These are phyloP conservation scores for Podospora comata DNA, from an alignment of 495 filamentous ascomycete genomes.

Conservation along the genomic window DNA sequence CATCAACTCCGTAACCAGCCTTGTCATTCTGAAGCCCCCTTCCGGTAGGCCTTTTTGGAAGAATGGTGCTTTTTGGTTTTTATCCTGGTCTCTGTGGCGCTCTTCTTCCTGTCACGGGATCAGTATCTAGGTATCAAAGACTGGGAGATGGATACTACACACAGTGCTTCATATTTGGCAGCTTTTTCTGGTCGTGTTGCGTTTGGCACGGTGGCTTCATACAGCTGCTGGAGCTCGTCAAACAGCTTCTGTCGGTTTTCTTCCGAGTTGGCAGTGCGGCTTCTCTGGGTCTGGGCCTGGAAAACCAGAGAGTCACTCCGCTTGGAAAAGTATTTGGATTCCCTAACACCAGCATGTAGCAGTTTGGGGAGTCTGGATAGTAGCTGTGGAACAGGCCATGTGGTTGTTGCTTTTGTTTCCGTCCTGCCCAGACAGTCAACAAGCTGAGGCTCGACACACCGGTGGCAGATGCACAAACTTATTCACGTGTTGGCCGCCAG, in stretches of 20 bases:
- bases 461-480: conserved; percentile 60
- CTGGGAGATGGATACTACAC: conserved; percentile 16
- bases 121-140: neutral
- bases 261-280: conserved; percentile 44
- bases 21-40: conserved; percentile 23
- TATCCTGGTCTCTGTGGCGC: conserved; percentile 67
- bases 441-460: neutral
- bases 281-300: conserved; percentile 45
- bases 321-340: conserved; percentile 67
- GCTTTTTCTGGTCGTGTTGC: conserved; percentile 38
- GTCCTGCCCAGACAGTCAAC: conserved; percentile 54
- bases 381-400: conserved; percentile 57
- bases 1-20: too few relatives aligned
- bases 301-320: conserved; percentile 54
- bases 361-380: conserved; percentile 62
- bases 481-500: conserved; percentile 95
- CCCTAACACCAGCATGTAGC: conserved; percentile 59
- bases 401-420: conserved; percentile 83
- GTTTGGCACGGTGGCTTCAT: conserved; percentile 40
- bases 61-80: conserved; percentile 73
- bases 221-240: conserved; percentile 61
- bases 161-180: conserved; percentile 43
- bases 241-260: conserved; percentile 45
- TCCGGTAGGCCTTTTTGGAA: conserved; percentile 73
- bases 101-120: conserved; percentile 56